Conservation (phyloP, 2,329 filamentous ascomycete genomes). For the Pleochaeta shiraiana region DNA sequence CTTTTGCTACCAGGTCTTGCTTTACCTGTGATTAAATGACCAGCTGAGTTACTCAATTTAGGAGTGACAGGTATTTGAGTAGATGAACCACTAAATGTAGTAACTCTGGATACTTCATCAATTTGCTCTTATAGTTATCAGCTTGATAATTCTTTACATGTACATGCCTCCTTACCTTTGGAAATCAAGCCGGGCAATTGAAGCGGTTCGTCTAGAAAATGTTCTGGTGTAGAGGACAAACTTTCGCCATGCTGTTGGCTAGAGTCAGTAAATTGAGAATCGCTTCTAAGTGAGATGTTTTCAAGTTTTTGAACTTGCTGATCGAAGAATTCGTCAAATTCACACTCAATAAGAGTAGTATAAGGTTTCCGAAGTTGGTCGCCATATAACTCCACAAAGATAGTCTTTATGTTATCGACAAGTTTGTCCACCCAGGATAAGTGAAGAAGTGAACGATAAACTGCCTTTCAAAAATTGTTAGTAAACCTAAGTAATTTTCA, state of each 20-base stretch:
- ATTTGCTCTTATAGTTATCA: no score
- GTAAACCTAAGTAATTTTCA: neutral
- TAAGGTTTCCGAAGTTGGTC: conserved; percentile 67
- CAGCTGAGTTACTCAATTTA: conserved; percentile 16
- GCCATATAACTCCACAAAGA: conserved; percentile 80
- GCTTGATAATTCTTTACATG: no score
- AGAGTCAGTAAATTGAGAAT: conserved; percentile 13
- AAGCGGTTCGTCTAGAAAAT: conserved; percentile 25
- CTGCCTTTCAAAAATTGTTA: conserved; percentile 36
- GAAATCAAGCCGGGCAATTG: conserved; percentile 21
- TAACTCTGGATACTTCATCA: conserved; percentile 15
- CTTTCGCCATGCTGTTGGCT: conserved; percentile 12
- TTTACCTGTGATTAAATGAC: conserved; percentile 51
- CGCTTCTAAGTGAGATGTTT: conserved; percentile 24
- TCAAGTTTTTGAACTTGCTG: conserved; percentile 74
- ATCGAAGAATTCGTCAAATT: conserved; percentile 87
- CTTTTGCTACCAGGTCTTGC: conserved; percentile 51
- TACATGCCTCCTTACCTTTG: conserved; percentile 13
- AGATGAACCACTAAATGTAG: conserved; percentile 32
- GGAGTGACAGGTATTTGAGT: conserved; percentile 37
- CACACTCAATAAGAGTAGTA: conserved; percentile 58
- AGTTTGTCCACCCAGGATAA: conserved; percentile 95
- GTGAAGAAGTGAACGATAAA: conserved; percentile 89
- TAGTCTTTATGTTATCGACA: conserved; percentile 78
- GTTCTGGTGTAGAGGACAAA: no score